Base-by-base conservation (phyloP, 805 yeast genomes). In the Cyberlindnera subsufficiens region DNA sequence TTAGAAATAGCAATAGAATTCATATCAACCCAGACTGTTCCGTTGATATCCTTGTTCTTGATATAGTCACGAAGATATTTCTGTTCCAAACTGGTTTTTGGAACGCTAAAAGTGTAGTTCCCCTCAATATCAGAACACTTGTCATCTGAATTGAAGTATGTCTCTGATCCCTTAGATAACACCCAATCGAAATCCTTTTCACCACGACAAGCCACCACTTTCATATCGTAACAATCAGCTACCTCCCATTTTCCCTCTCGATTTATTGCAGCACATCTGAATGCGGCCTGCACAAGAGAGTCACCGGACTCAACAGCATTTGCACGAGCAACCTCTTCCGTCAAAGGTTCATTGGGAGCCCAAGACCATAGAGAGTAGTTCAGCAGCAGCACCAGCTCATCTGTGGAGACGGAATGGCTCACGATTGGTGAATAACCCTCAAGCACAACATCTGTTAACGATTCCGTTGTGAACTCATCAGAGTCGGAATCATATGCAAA, bases 351-450 rank as follows among this genome's bases (percentile, higher is more conserved):
- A 9, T 63, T 59, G 0, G 69, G 55, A 0, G 71, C 74, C 96
- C 96, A 89, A 2, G 91, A 74, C 96, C 96, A 89, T 31, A 74
- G 43, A 0, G 73, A 61, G 14, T 55, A 36, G 14, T 66, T 56
- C 11, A 74, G 43, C 20, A 71, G 52, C 0, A 51, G 40, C 0
- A 66, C 55, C 8, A 72, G 58, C 14, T 58, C 51, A 13, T 61
- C 30, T 10, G 65, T 37, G 27, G 38, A 35, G 49, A 55, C 29
- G 11, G 69, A 49, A 49, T 76, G 39, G 63, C 73, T 63, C 25
- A 88, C 58, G 0, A 87, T 70, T 0, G 96, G 88, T 0, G 86
- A 71, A 41, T 66, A 74, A 0, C 96, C 97, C 51, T 82, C 71
- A 17, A 60, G 45, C 5, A 80, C 57, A 35, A 68, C 68, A 3